Evolutionary conservation across 345 rosid genomes (phyloP), one percentile per base, ranked within the genome.

Genomic region (Luvunga scandens): DNA sequence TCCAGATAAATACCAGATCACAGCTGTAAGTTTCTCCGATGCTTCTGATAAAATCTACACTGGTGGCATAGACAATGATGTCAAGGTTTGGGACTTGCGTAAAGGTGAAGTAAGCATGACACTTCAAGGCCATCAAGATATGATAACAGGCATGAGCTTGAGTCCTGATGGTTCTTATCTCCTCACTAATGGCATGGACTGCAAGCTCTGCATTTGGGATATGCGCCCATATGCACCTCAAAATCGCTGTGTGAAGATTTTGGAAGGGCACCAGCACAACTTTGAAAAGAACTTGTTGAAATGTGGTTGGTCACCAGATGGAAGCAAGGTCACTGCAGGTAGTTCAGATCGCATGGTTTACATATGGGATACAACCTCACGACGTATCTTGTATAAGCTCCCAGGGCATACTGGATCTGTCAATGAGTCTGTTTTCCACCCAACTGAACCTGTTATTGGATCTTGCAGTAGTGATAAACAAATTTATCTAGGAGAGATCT

Each of bases 91-190:
- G 99, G 99, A 96, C 83, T 33, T 96, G 79, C 88, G 97, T 4
- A 96, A 96, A 83, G 94, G 93, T 8, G 99, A 96, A 88, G 90
- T 92, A 62, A 88, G 87, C 30, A 92, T 94, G 99, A 92, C 89
- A 45, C 99, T 94, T 18, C 92, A 94, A 73, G 98, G 99, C 24
- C 99, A 96, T 85, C 95, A 94, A 82, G 98, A 96, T 82, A 91
- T 94, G 83, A 92, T 92, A 80, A 96, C 98, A 1, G 89, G 95
- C 45, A 94, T 96, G 99, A 89, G 90, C 80, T 66, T 92, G 84
- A 96, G 99, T 69, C 98, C 98, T 33, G 99, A 96, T 66, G 99
- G 99, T 66, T 96, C 98, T 4, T 94, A 96, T 78, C 98, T 96
- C 79, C 95, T 96, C 60, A 92, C 98, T 33, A 96, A 90, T 78